phyloP scores from a whole-genome alignment of 306 rosid genomes.

The Vigna angularis region DNA sequence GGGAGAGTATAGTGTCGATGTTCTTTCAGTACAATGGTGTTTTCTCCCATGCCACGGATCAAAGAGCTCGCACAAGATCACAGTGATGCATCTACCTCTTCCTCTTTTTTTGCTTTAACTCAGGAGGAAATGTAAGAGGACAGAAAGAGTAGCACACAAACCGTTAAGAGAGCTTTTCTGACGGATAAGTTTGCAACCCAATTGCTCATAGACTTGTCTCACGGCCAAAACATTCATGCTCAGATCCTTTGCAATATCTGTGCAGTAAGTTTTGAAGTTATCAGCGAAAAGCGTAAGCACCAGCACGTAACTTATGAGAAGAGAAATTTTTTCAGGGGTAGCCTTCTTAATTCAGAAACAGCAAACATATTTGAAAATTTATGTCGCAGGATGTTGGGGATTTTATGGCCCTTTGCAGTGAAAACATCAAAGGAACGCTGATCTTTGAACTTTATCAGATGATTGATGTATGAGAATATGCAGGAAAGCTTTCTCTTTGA shows the following conservation, averaged over 20 bases:
- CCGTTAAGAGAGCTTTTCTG: neutral
- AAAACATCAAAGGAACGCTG: constrained; percentile 55
- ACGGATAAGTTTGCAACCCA: constrained; percentile 75
- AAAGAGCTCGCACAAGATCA: too few species aligned
- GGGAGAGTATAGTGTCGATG: neutral
- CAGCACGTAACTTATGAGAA: constrained; percentile 71
- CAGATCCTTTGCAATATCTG: constrained; percentile 80
- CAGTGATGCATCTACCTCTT: constrained; percentile 18
- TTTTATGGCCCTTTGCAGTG: constrained; percentile 60
- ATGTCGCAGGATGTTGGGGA: constrained; percentile 64
- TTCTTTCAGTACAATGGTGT: neutral
- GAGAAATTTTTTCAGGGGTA: constrained; percentile 65
- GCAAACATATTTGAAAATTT: constrained; percentile 66
- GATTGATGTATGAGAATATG: constrained; percentile 77
- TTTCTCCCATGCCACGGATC: neutral
- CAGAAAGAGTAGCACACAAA: constrained; percentile 56
- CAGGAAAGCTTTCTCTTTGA: constrained; percentile 58
- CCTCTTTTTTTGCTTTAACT: constrained; percentile 47
- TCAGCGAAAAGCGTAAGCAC: constrained; percentile 80
- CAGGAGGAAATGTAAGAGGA: constrained; percentile 81
- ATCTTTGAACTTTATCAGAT: constrained; percentile 85
- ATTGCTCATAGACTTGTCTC: constrained; percentile 52
- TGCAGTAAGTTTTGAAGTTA: constrained; percentile 60
- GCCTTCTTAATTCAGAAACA: constrained; percentile 48
- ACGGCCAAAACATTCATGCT: constrained; percentile 42